Evolutionary conservation across 306 rosid genomes (phyloP).

Genomic region (Vigna unguiculata): DNA sequence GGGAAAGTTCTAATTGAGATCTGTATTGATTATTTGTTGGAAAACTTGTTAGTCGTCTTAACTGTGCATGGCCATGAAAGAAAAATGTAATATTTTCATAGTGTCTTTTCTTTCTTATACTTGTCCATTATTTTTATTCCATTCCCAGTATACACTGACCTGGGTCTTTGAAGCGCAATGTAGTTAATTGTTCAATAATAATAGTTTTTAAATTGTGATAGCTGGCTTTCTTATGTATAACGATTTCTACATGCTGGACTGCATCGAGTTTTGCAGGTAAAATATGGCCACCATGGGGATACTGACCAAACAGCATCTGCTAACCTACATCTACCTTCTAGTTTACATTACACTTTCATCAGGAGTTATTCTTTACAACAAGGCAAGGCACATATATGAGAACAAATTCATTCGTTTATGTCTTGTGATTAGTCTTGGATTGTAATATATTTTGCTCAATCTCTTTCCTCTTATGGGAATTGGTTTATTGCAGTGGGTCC

Average conservation of each 20-base stretch:
- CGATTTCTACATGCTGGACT: constrained; percentile 16
- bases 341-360: constrained; percentile 60
- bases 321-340: constrained; percentile 60
- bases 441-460: constrained; percentile 24
- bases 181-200: not conserved
- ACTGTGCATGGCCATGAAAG: not conserved
- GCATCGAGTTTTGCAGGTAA: constrained; percentile 47
- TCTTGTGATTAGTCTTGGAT: constrained; percentile 11
- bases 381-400: constrained; percentile 33
- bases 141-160: not conserved
- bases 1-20: constrained; percentile 24
- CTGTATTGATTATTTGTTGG: not conserved
- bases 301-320: constrained; percentile 52
- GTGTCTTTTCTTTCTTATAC: constrained; percentile 24
- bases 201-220: not conserved
- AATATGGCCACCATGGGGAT: constrained; percentile 24
- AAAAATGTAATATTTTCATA: not conserved
- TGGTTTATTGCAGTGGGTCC: constrained; percentile 64
- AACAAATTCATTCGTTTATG: constrained; percentile 5
- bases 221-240: constrained; percentile 17
- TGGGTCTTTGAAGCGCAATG: constrained; percentile 24
- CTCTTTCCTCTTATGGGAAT: constrained; percentile 21
- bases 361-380: constrained; percentile 60
- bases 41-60: constrained; percentile 19
- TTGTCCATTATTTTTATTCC: not conserved